phyloP scores from a whole-genome alignment of 495 filamentous ascomycete genomes.

The Penicillium lividum region DNA sequence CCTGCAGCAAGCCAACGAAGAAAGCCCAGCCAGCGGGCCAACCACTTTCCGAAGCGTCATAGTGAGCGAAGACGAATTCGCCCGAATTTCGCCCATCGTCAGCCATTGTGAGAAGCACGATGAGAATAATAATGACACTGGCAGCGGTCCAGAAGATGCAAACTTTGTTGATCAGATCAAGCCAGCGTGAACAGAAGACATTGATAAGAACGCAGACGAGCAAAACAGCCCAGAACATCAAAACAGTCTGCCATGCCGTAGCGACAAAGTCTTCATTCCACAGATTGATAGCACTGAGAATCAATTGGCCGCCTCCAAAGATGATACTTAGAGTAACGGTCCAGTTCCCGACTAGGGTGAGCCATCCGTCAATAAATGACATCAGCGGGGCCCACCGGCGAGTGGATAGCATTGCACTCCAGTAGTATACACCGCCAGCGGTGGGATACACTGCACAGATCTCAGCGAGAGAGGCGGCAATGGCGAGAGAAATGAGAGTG shows the following conservation, averaged over 20 bases:
- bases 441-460: slow-evolving; percentile 75
- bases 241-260: slow-evolving; percentile 61
- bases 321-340: slow-evolving; percentile 52
- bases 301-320: slow-evolving; percentile 57
- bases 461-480: slow-evolving; percentile 74
- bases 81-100: slow-evolving; percentile 47
- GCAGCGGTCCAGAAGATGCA: slow-evolving; percentile 67
- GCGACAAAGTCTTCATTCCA: slow-evolving; percentile 64
- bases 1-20: slow-evolving; percentile 62
- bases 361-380: slow-evolving; percentile 73
- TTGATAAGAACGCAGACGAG: slow-evolving; percentile 57
- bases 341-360: slow-evolving; percentile 74
- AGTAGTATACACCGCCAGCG: slow-evolving; percentile 70
- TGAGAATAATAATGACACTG: slow-evolving; percentile 61
- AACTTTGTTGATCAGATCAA: slow-evolving; percentile 67
- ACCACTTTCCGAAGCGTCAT: slow-evolving; percentile 57
- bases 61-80: slow-evolving; percentile 63
- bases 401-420: slow-evolving; percentile 65
- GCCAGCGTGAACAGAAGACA: slow-evolving; percentile 55
- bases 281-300: slow-evolving; percentile 60
- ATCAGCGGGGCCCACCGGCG: slow-evolving; percentile 61
- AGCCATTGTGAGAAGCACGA: slow-evolving; percentile 60
- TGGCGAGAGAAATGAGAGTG: slow-evolving; percentile 67
- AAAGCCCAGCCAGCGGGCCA: slow-evolving; percentile 66
- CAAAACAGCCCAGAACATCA: slow-evolving; percentile 68